A percentile compares a stretch with the other conserved stretches of the same genome.
phyloP scores from a whole-genome alignment of 2,329 filamentous ascomycete genomes.

The Verticillium nubilum region DNA sequence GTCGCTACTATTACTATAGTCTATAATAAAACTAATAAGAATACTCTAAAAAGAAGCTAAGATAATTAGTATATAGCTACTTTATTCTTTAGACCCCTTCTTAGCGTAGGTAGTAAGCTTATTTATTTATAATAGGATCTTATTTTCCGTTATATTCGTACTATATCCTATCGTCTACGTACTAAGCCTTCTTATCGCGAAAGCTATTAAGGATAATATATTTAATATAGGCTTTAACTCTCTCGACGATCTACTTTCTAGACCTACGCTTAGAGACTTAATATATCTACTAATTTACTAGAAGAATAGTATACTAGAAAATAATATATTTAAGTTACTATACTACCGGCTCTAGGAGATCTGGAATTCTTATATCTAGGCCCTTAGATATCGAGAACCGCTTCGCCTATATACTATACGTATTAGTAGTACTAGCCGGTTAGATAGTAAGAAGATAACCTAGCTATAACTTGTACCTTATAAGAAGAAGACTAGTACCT shows the following conservation, averaged over 20 bases:
- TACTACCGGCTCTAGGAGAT: neutral
- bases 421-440: neutral
- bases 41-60: neutral
- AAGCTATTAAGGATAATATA: neutral
- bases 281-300: neutral
- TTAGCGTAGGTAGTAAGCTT: neutral
- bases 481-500: neutral
- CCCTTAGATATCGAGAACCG: neutral
- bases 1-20: neutral
- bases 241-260: neutral
- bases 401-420: neutral
- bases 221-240: conserved; percentile 1
- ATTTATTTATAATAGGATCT: neutral
- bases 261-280: neutral
- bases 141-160: neutral
- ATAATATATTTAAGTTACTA: neutral
- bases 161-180: neutral
- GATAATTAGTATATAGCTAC: neutral
- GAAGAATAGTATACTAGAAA: neutral
- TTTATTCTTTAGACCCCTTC: neutral
- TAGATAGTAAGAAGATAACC: neutral
- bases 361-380: neutral
- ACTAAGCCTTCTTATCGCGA: neutral
- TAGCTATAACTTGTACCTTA: neutral
- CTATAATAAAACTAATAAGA: neutral